Evolutionary conservation across 2,329 filamentous ascomycete species (phyloP).

Genomic region (Fusarium nygamai): DNA sequence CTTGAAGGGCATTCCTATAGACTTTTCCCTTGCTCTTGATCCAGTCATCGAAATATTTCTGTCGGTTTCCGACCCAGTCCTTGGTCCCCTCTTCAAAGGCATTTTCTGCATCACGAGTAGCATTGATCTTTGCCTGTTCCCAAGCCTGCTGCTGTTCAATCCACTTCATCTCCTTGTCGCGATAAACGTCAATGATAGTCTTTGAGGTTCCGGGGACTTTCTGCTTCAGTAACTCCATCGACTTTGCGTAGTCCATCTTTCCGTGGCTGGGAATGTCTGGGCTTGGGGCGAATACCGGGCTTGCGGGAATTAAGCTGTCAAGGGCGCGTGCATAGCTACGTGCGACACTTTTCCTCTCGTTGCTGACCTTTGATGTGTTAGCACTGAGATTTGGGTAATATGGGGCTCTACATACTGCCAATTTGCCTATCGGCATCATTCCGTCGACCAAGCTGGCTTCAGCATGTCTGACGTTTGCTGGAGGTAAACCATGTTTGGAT

Average conservation of each 20-base stretch:
- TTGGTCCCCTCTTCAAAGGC: neutral
- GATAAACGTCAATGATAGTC: neutral
- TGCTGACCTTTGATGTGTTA: neutral
- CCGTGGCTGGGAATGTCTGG: neutral
- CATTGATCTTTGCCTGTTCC: neutral
- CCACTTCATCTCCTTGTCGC: neutral
- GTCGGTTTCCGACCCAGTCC: neutral
- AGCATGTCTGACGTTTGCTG: neutral
- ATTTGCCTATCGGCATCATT: neutral
- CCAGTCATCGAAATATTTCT: neutral
- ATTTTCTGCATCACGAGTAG: neutral
- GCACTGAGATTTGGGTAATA: accelerated
- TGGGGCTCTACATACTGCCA: neutral
- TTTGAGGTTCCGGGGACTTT: neutral
- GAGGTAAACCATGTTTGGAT: accelerated
- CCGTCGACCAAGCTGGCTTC: neutral
- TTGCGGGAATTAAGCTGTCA: neutral
- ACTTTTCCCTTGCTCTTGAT: accelerated
- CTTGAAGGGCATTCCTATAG: neutral
- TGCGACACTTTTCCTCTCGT: neutral
- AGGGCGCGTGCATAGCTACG: neutral
- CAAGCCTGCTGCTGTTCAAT: neutral
- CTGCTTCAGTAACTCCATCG: neutral
- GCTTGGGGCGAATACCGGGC: neutral
- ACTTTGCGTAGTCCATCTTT: neutral